A percentile compares a stretch with the other conserved stretches of the same genome.
These are phyloP conservation scores for Thalassiosira allenii DNA, from an alignment of 352 stramenopile genomes.

Conservation along the genomic window DNA sequence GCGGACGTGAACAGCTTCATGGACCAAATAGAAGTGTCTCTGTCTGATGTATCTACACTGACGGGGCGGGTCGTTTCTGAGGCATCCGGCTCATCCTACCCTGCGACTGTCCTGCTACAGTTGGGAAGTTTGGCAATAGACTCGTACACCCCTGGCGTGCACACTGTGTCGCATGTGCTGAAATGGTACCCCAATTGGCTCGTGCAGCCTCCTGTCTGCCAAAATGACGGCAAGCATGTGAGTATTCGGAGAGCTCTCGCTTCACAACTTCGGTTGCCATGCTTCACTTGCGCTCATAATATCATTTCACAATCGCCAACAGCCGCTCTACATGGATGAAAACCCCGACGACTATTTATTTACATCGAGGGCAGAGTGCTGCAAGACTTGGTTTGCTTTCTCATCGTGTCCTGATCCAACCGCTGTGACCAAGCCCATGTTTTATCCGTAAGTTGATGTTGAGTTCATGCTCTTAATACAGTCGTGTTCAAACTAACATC, in stretches of 20 bases:
- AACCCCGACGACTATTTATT: slow-evolving; percentile 26
- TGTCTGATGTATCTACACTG: slow-evolving; percentile 16
- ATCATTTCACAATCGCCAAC: not conserved
- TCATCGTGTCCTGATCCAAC: not conserved
- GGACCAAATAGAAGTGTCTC: slow-evolving; percentile 2
- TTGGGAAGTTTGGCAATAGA: not conserved
- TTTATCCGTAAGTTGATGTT: not conserved
- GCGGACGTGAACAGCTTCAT: slow-evolving; percentile 6
- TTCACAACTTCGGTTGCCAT: too few species aligned
- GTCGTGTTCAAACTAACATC: too few species aligned
- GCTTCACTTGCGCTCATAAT: not conserved
- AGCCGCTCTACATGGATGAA: slow-evolving; percentile 20
- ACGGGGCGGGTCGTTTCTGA: not conserved
- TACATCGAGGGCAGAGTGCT: slow-evolving; percentile 12
- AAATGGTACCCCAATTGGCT: slow-evolving; percentile 33
- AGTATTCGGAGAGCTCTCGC: not conserved
- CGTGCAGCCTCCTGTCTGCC: not conserved
- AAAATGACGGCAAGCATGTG: slow-evolving; percentile 16
- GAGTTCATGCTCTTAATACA: too few species aligned
- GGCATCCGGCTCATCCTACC: not conserved
- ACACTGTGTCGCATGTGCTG: not conserved
- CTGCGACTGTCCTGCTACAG: not conserved
- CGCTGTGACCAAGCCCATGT: not conserved
- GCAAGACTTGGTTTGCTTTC: slow-evolving; percentile 20
- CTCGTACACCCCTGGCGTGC: not conserved